phyloP scores from a whole-genome alignment of 805 yeast genomes.

The Maudiozyma bulderi region DNA sequence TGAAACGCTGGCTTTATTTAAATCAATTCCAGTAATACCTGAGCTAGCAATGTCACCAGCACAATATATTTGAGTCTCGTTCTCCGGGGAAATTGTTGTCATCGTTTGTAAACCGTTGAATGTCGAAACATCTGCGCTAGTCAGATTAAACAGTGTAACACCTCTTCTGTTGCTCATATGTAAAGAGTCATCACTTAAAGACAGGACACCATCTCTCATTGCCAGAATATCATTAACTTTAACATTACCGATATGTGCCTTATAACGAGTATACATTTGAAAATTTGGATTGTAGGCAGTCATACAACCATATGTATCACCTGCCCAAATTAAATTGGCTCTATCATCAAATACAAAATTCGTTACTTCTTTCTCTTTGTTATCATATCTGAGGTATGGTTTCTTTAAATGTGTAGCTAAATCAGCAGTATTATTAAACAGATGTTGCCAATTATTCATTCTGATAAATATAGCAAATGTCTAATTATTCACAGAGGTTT shows the following conservation, averaged over 20 bases:
- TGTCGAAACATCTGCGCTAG: slow-evolving; percentile 25
- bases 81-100: slow-evolving; percentile 32
- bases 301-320: slow-evolving; percentile 50
- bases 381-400: slow-evolving; percentile 26
- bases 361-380: slow-evolving; percentile 24
- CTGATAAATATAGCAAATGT: background rate
- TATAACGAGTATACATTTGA: slow-evolving; percentile 48
- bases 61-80: slow-evolving; percentile 37
- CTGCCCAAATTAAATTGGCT: slow-evolving; percentile 80
- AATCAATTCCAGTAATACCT: slow-evolving; percentile 36
- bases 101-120: slow-evolving; percentile 32
- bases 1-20: slow-evolving; percentile 30
- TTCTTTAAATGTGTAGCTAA: slow-evolving; percentile 25
- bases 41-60: slow-evolving; percentile 31
- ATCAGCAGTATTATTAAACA: slow-evolving; percentile 23
- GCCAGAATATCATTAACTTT: slow-evolving; percentile 45
- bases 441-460: slow-evolving; percentile 31
- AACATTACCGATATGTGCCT: slow-evolving; percentile 37
- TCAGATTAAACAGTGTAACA: slow-evolving; percentile 30
- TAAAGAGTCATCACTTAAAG: slow-evolving; percentile 44
- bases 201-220: slow-evolving; percentile 48
- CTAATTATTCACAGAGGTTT: background rate
- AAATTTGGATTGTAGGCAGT: slow-evolving; percentile 39
- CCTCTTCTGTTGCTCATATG: slow-evolving; percentile 53
- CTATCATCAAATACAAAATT: slow-evolving; percentile 51